Percentiles rank a stretch among this genome's conserved stretches.
Conservation (phyloP, 2,329 filamentous ascomycete species). For the Cordyceps fumosorosea region DNA sequence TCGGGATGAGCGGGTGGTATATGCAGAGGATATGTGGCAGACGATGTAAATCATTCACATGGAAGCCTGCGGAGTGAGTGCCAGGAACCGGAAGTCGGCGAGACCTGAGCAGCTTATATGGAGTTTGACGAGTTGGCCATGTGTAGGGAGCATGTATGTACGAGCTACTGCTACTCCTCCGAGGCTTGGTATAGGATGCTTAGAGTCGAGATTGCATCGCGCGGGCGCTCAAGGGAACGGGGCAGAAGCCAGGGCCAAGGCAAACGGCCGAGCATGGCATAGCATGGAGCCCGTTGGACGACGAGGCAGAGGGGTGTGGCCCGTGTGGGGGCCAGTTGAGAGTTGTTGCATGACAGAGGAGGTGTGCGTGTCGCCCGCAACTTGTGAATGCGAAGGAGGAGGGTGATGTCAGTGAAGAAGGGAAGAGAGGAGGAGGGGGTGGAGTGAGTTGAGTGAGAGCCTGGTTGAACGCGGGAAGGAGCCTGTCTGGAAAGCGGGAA, state of each 20-base stretch:
- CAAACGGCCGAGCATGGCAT: background rate
- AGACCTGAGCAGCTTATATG: constrained; percentile 9
- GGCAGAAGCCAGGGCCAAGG: background rate
- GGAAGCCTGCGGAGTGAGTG: background rate
- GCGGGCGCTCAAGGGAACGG: background rate
- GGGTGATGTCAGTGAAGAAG: background rate
- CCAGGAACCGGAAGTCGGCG: constrained; percentile 1
- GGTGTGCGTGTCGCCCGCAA: background rate
- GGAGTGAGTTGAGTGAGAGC: background rate
- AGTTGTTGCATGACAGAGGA: constrained; percentile 1
- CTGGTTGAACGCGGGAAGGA: background rate
- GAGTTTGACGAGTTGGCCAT: background rate
- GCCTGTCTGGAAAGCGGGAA: background rate
- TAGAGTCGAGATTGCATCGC: constrained; percentile 10
- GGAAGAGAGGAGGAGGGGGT: background rate
- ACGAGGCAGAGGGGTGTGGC: background rate
- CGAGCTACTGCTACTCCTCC: background rate
- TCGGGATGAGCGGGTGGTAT: background rate
- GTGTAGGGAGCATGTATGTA: background rate
- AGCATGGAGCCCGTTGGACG: constrained; percentile 4
- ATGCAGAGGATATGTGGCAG: background rate
- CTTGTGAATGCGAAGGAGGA: background rate
- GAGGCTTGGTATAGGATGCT: constrained; percentile 5
- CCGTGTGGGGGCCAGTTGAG: background rate
- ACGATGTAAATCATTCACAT: background rate